Base-by-base conservation (phyloP, 1,284 basidiomycete species). In the Pseudomicrostroma phylloplanum region DNA sequence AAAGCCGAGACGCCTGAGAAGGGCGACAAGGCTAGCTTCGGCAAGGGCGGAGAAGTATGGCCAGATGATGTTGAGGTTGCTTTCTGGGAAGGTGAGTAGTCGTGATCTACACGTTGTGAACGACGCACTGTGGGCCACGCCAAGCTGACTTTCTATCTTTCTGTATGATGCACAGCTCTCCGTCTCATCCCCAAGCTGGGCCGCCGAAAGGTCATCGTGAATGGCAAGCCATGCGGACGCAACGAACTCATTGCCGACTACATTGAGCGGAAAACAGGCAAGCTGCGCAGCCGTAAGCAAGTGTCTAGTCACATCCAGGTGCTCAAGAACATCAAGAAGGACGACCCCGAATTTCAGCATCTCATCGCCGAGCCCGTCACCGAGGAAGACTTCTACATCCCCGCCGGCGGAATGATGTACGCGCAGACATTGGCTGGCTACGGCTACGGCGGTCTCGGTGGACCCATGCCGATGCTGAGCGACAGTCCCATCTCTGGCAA, bases 241-340 rank as follows among this genome's bases (percentile, higher is more conserved):
- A 83, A 83, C 70, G 83, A 83, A 69, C 79, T 83, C 53, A 83
- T 83, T 66, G 82, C 81, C 26, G 79, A 82, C 63, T 83, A 83
- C 64, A 82, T 83, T 56, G 74, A 80, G 23, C 77, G 82, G 43
- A 80, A 80, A 61, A 83, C 82, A 4, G 79, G 74, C 64, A 76
- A 77, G 66, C 62, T 64, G 41, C 71, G 78, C 40, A 73, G 72
- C 30, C 69, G 78, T 40, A 79, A 79, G 65, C 78, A 79, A 62
- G 77, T 79, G 55, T 79, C 77, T 57, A 77, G 74, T 62, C 78
- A 79, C 55, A 79, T 79, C 26, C 78, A 79, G 65, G 78, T 79
- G 39, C 71, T 79, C 74, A 67, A 79, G 72, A 67, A 75, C 66
- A 70, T 80, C 54, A 71, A 77, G 59, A 78, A 77, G 58, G 71